Base-by-base conservation (phyloP, 1,139 yeast genomes). In the Spencermartinsiella ligniputridi region DNA sequence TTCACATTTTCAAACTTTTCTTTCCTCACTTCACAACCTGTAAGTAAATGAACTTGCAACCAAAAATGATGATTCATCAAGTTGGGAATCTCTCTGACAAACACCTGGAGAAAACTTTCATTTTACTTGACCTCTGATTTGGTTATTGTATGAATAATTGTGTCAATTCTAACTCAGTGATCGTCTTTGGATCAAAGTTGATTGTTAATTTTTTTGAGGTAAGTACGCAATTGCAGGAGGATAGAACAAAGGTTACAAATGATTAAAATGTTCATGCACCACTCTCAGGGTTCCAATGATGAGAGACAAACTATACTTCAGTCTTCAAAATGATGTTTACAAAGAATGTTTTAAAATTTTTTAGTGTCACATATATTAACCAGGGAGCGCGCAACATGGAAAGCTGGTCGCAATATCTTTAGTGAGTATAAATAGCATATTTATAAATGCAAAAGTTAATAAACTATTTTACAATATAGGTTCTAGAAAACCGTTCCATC, bases 401-500 rank as follows among this genome's bases (percentile, higher is more conserved):
- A n/a, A n/a, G n/a, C n/a, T n/a, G n/a, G n/a, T n/a, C n/a, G 13
- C 15, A 15, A 13, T 19, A n/a, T 4, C 18, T 20, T 12, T 30
- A 30, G 9, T 12, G 17, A 25, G n/a, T 17, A 34, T 4, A 16
- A 13, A 6, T 8, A 34, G 8, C 6, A 6, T 6, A 20, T 25
- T 16, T 11, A 4, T 15, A 37, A 25, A 24, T 9, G 21, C 11
- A 22, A 6, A 22, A 11, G 25, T 22, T 22, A 22, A 22, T 22
- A 22, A 22, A 22, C 11, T 22, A 11, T 22, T 6, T 22, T 22
- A n/a, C n/a, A n/a, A n/a, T n/a, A n/a, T n/a, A n/a, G n/a, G 6
- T 6, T 19, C 44, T 47, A 78, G 52, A 78, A 78, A 1, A 78
- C 79, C 1, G 83, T 78, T 3, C 83, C 83, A 53, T 78, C 83